Conservation (phyloP, 495 filamentous ascomycete genomes). For the Xylaria venustula region DNA sequence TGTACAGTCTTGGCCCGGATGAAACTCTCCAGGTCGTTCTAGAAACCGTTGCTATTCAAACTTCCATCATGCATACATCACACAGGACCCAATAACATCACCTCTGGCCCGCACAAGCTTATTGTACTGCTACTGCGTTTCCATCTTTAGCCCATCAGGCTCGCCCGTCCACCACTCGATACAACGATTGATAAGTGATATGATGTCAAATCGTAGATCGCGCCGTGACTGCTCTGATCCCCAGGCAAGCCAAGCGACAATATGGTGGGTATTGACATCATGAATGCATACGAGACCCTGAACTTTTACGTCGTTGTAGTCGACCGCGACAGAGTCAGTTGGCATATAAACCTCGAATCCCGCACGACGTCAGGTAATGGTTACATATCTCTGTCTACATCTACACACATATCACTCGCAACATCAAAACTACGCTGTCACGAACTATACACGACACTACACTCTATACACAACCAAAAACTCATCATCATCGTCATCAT, state of each 20-base stretch:
- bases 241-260: neutral
- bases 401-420: neutral
- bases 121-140: neutral
- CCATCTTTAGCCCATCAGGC: neutral
- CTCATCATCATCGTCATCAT: slow-evolving; percentile 14
- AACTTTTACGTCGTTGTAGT: neutral
- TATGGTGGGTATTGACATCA: slow-evolving; percentile 7
- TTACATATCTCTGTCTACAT: neutral
- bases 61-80: slow-evolving; percentile 8
- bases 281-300: neutral
- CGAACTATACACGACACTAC: too few species aligned
- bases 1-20: too few species aligned
- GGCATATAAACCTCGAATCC: neutral
- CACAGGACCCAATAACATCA: neutral
- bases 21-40: neutral
- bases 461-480: neutral
- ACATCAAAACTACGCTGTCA: neutral
- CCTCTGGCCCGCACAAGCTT: neutral
- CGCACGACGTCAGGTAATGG: neutral
- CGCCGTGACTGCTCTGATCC: neutral
- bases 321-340: neutral
- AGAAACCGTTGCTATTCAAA: neutral
- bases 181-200: neutral
- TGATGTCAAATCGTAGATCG: slow-evolving; percentile 1
- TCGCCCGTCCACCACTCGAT: neutral